Evolutionary conservation across 495 filamentous ascomycete genomes (phyloP).

Genomic region (Hypomontagnella submonticulosa): DNA sequence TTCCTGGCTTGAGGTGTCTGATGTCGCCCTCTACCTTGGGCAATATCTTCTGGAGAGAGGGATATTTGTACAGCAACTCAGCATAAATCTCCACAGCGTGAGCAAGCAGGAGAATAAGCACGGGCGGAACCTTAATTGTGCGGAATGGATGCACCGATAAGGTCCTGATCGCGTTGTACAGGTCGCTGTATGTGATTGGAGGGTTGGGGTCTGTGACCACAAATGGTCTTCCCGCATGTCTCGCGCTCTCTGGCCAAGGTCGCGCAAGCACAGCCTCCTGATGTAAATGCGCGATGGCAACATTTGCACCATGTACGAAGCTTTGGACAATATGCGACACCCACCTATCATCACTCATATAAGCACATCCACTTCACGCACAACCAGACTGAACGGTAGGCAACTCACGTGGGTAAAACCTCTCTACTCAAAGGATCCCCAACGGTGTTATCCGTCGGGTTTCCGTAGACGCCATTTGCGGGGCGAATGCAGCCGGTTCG

Average conservation of each 20-base stretch:
- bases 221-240: conserved; percentile 56
- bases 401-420: conserved; percentile 58
- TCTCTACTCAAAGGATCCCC: conserved; percentile 53
- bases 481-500: conserved; percentile 68
- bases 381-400: not conserved
- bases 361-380: conserved; percentile 46
- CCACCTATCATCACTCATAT: conserved; percentile 55
- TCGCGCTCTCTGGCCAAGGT: conserved; percentile 35
- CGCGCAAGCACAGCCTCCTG: conserved; percentile 57
- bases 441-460: conserved; percentile 64
- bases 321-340: conserved; percentile 60
- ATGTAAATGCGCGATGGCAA: conserved; percentile 67
- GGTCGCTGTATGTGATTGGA: conserved; percentile 51
- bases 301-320: conserved; percentile 68
- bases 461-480: conserved; percentile 68
- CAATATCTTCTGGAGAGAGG: conserved; percentile 55
- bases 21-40: conserved; percentile 57
- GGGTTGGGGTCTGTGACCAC: conserved; percentile 55
- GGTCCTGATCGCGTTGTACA: conserved; percentile 45
- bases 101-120: conserved; percentile 59
- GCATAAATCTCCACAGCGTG: conserved; percentile 63
- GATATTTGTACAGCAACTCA: conserved; percentile 54
- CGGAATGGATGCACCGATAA: conserved; percentile 49
- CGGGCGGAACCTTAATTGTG: conserved; percentile 51
- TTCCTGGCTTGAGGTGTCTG: conserved; percentile 62